phyloP scores from a whole-genome alignment of 2,329 filamentous ascomycete species.

The Alternaria angustiovoidea region DNA sequence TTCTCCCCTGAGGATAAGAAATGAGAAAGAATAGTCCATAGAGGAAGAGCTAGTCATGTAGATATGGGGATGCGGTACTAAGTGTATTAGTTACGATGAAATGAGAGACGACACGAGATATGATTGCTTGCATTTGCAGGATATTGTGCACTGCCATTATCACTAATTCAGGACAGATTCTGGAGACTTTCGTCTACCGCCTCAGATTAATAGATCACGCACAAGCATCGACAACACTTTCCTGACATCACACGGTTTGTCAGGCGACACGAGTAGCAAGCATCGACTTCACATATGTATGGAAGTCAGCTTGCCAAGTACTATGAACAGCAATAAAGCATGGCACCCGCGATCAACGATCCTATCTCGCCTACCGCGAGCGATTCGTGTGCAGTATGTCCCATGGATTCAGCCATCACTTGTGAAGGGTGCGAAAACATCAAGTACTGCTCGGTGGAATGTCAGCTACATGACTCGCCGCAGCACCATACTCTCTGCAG shows the following conservation, averaged over 20 bases:
- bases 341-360: not conserved
- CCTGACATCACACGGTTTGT: not conserved
- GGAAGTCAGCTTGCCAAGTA: not conserved
- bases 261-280: not conserved
- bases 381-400: not conserved
- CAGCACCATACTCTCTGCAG: not conserved
- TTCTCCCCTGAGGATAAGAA: constrained; percentile 74
- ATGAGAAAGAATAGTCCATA: constrained; percentile 49
- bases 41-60: not conserved
- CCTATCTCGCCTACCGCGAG: not conserved
- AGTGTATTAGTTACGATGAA: constrained; percentile 11
- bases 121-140: not conserved
- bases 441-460: not conserved
- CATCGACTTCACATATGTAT: not conserved
- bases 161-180: not conserved
- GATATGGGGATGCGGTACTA: constrained; percentile 5
- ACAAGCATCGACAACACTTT: too few relatives aligned
- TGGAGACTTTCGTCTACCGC: too few relatives aligned
- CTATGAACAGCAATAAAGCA: not conserved
- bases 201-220: too few relatives aligned
- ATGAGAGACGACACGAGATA: not conserved
- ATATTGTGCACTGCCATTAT: not conserved
- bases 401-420: not conserved
- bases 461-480: not conserved
- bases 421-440: not conserved